These are phyloP conservation scores for Larix kaempferi DNA, from an alignment of 75 land plant genomes.

Conservation along the genomic window DNA sequence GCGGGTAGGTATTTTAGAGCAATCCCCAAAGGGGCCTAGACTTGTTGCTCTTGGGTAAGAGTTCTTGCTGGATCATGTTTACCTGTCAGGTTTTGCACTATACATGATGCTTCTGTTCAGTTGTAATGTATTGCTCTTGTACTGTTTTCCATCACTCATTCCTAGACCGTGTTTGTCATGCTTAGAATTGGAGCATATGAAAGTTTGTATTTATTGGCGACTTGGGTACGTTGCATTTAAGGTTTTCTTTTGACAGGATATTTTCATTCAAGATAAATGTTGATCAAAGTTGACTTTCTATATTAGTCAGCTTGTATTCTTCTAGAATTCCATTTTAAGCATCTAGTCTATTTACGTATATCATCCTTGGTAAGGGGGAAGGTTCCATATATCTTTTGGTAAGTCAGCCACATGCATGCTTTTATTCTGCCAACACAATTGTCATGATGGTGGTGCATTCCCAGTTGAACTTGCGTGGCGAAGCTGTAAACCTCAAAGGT, in stretches of 20 bases:
- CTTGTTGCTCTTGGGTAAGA: conserved; percentile 13
- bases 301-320: conserved; percentile 3
- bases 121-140: not conserved
- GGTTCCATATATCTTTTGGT: conserved; percentile 16
- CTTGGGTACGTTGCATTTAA: conserved; percentile 10
- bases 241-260: conserved; percentile 7
- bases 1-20: conserved; percentile 81
- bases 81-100: not conserved
- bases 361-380: conserved; percentile 89
- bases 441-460: conserved; percentile 10
- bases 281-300: conserved; percentile 1
- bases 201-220: conserved; percentile 11
- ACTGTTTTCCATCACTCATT: conserved; percentile 3
- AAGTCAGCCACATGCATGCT: conserved; percentile 6
- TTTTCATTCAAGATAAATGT: conserved; percentile 1
- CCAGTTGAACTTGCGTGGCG: conserved; percentile 23
- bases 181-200: conserved; percentile 10
- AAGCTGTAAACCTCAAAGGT: conserved; percentile 73
- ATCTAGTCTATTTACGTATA: conserved; percentile 7
- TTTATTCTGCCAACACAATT: conserved; percentile 14
- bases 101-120: not conserved
- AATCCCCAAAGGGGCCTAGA: conserved; percentile 10
- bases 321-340: conserved; percentile 5
- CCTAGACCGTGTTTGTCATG: conserved; percentile 4
- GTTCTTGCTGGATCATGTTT: conserved; percentile 6